Conservation (phyloP, 805 yeast species). For the Wickerhamiella siamensis region DNA sequence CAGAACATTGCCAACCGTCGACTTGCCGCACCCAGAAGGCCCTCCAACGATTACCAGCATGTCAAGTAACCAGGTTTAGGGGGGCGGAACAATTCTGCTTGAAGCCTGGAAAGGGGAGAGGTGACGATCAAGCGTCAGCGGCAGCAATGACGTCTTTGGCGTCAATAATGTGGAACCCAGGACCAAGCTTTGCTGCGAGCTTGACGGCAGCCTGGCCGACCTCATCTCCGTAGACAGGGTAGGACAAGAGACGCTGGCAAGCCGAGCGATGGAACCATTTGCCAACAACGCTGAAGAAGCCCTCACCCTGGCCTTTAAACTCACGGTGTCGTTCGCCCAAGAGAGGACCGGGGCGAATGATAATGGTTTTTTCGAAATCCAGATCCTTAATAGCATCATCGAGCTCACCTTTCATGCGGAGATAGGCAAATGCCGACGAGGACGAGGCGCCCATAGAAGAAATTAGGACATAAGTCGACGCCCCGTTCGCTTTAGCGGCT, state of each 20-base stretch:
- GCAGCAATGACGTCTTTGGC: constrained; percentile 12
- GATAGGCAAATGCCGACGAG: constrained; percentile 44
- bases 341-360: constrained; percentile 64
- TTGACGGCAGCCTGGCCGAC: constrained; percentile 44
- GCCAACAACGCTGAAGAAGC: constrained; percentile 28
- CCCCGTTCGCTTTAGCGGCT: constrained; percentile 58
- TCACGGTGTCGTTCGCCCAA: constrained; percentile 39
- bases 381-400: constrained; percentile 53
- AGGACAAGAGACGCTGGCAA: constrained; percentile 24
- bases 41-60: constrained; percentile 54
- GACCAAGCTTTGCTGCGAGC: constrained; percentile 25
- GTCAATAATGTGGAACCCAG: constrained; percentile 16
- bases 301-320: constrained; percentile 8
- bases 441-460: constrained; percentile 52
- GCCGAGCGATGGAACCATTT: constrained; percentile 19
- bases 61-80: constrained; percentile 1
- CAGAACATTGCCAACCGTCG: constrained; percentile 53
- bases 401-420: constrained; percentile 57
- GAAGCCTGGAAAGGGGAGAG: not conserved
- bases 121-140: constrained; percentile 3
- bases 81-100: not conserved
- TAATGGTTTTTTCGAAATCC: constrained; percentile 55
- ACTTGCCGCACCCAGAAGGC: constrained; percentile 92
- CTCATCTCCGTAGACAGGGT: constrained; percentile 49
- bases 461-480: constrained; percentile 51